phyloP scores from a whole-genome alignment of 2,329 filamentous ascomycete genomes.

The Dryadomyces quercus-mongolicae region DNA sequence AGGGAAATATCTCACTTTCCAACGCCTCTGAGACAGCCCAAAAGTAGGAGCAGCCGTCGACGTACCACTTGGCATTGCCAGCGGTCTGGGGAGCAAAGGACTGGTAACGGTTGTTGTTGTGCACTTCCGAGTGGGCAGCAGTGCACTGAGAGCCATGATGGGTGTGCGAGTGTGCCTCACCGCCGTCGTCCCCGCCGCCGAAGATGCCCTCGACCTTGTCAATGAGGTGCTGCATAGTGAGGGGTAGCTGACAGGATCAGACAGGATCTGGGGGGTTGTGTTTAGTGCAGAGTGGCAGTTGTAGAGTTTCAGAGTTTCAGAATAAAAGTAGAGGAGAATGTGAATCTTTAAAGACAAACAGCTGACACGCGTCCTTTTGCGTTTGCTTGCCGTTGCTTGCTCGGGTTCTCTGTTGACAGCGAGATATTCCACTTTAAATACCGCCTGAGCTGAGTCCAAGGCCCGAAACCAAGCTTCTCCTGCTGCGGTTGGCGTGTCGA shows the following conservation, averaged over 20 bases:
- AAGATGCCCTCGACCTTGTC: constrained; percentile 30
- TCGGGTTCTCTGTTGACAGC: background rate
- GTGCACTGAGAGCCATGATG: constrained; percentile 30
- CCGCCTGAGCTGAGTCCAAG: background rate
- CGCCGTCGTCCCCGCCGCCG: constrained; percentile 7
- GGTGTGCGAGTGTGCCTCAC: constrained; percentile 32
- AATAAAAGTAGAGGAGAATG: background rate
- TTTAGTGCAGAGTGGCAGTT: background rate
- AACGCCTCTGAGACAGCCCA: constrained; percentile 72
- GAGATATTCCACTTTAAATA: background rate
- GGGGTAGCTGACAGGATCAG: background rate
- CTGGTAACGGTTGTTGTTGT: constrained; percentile 40
- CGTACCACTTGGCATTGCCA: constrained; percentile 77
- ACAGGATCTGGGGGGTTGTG: no score
- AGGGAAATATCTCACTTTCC: constrained; percentile 34
- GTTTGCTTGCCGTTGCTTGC: background rate
- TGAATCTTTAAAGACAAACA: background rate
- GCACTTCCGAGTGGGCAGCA: constrained; percentile 27
- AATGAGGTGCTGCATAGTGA: constrained; percentile 27
- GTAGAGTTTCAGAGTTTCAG: background rate
- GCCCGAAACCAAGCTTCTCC: no score
- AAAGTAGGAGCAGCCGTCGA: constrained; percentile 76
- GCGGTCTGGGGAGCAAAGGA: constrained; percentile 64
- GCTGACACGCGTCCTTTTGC: background rate
- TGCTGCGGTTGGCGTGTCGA: no score